These are phyloP conservation scores for Pleurotus platypus DNA, from an alignment of 768 basidiomycete species.

Conservation along the genomic window DNA sequence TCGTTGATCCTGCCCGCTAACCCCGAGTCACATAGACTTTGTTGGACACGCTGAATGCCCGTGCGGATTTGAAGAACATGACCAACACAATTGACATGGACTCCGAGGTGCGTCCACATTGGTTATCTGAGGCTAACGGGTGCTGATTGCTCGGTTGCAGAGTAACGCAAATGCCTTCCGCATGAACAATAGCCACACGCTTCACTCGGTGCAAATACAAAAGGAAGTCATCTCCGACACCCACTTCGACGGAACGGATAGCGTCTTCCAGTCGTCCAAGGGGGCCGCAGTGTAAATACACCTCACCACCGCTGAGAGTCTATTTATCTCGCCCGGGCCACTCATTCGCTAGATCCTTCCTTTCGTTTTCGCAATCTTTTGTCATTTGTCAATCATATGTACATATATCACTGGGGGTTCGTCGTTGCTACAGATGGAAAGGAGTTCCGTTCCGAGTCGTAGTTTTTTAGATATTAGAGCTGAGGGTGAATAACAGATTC, in stretches of 20 bases:
- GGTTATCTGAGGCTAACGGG: not conserved
- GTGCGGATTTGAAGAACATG: slow-evolving; percentile 28
- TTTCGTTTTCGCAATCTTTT: not conserved
- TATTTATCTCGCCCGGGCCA: not conserved
- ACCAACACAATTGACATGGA: slow-evolving; percentile 23
- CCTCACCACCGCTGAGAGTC: not conserved
- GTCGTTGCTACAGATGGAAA: too few species aligned
- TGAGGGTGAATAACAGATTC: too few species aligned
- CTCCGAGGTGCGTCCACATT: slow-evolving; percentile 16
- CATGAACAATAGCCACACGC: slow-evolving; percentile 19
- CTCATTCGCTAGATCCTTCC: not conserved
- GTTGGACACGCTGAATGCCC: slow-evolving; percentile 40
- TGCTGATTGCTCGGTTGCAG: slow-evolving; percentile 5
- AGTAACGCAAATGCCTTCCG: slow-evolving; percentile 20
- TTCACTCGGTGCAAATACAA: slow-evolving; percentile 25
- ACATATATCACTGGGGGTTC: not conserved
- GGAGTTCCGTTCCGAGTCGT: too few species aligned
- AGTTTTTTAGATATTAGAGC: too few species aligned
- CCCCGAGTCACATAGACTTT: slow-evolving; percentile 27
- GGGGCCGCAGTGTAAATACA: not conserved
- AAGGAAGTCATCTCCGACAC: slow-evolving; percentile 23
- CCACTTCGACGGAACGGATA: slow-evolving; percentile 16
- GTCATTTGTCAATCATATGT: slow-evolving; percentile 3
- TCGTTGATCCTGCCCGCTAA: not conserved
- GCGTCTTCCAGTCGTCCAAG: slow-evolving; percentile 2